A percentile compares a stretch with the other conserved stretches of the same genome.
These are phyloP conservation scores for Debaryomyces tyrocola DNA, from an alignment of 805 yeast species.

Conservation along the genomic window DNA sequence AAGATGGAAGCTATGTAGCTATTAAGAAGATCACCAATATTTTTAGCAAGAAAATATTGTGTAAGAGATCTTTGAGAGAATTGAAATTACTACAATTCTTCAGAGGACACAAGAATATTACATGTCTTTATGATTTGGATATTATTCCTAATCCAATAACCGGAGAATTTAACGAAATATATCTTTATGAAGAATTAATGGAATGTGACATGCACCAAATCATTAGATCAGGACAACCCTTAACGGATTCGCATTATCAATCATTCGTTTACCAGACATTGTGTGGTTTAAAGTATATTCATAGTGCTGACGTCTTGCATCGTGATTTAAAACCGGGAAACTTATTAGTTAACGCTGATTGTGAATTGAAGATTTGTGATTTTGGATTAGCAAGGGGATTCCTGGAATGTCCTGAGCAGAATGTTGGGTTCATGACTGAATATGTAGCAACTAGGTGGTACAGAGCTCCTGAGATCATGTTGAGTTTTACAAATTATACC, in stretches of 20 bases:
- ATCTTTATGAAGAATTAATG: conserved; percentile 94
- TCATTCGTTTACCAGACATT: conserved; percentile 87
- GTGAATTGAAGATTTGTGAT: conserved; percentile 95
- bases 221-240: conserved; percentile 87
- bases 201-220: conserved; percentile 99
- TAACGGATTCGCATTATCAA: conserved; percentile 94
- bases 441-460: conserved; percentile 99
- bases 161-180: conserved; percentile 83
- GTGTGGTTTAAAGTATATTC: conserved; percentile 88
- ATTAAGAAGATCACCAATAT: conserved; percentile 95
- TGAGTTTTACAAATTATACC: conserved; percentile 90
- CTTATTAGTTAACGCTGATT: conserved; percentile 88
- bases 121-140: conserved; percentile 92
- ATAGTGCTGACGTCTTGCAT: conserved; percentile 89
- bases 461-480: conserved; percentile 96
- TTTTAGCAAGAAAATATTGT: conserved; percentile 84
- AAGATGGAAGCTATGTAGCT: conserved; percentile 61
- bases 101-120: conserved; percentile 94
- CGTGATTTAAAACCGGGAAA: conserved; percentile 95
- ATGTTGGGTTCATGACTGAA: conserved; percentile 93
- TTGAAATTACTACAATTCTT: conserved; percentile 87
- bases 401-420: conserved; percentile 75
- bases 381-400: conserved; percentile 95
- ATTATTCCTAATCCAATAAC: conserved; percentile 66
- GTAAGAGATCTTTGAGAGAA: conserved; percentile 91